Base-by-base conservation (phyloP, 352 stramenopile species). In the Pythium chondricola region DNA sequence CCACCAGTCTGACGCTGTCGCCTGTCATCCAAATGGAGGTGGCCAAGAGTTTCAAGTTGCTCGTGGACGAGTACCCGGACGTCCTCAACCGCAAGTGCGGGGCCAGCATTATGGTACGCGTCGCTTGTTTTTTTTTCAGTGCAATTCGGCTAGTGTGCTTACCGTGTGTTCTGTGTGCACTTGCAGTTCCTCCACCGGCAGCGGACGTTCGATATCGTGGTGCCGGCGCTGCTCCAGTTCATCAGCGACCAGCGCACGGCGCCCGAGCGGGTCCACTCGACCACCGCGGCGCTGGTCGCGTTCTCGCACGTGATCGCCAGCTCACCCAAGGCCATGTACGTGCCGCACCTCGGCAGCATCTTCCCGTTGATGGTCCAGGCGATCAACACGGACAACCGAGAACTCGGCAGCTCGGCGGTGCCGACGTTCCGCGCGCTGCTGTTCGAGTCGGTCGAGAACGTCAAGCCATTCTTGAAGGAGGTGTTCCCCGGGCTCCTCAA, bases 61-160 rank as follows among this genome's bases (percentile, higher is more conserved):
- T 93, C 24, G 69, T 93, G 41, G 85, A 67, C 7, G 83, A 93
- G 51, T 83, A 74, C 29, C 69, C 75, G 0, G 80, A 93, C 43
- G 80, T 89, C 33, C 67, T 93, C 18, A 92, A 89, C 58, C 78
- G 78, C 54, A 91, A 91, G 53, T 92, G 80, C 32, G 80, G 81
- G 22, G 83, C 83, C 11, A 67, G 73, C 30, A 89, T 90, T 53
- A 92, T 61, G 62, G 83, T 93, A 76, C 35, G 52, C 58, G 6
- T 18, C 31, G 4, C 16, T 48, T 29, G 22, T 21, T 16, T 32
- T 43, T 8, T 21, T n/a, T 27, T 32, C 6, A 6, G 13, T 7
- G 24, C 9, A 40, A 2, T 51, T 9, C 48, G 26, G 43, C 31
- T 50, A 18, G 45, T 25, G 45, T 49, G 35, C 22, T 41, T 41